Evolutionary conservation across 106 monocot genomes (phyloP).

Genomic region (Acorus gramineus): DNA sequence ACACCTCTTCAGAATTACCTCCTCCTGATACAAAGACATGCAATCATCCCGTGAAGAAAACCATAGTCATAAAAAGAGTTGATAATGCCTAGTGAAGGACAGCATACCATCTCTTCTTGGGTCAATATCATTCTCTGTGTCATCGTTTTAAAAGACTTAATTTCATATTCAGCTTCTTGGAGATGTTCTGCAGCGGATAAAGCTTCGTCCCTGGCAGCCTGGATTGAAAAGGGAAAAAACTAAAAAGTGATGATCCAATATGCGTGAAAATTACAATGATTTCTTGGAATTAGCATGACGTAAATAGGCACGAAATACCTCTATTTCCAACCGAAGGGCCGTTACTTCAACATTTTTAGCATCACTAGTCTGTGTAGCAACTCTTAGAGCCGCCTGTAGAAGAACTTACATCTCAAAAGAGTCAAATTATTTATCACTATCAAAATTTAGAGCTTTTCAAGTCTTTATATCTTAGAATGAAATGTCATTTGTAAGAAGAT

Average conservation of each 20-base stretch:
- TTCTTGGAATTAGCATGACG: background rate
- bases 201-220: conserved; percentile 28
- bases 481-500: too few relatives aligned
- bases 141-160: conserved; percentile 31
- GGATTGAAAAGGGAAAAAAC: conserved; percentile 1
- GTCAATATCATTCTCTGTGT: conserved; percentile 53
- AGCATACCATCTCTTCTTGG: conserved; percentile 56
- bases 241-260: background rate
- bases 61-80: background rate
- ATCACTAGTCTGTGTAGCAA: conserved; percentile 15
- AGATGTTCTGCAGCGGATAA: conserved; percentile 30
- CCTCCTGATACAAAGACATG: conserved; percentile 30
- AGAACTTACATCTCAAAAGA: conserved; percentile 6
- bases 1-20: conserved; percentile 77
- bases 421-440: background rate
- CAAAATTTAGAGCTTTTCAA: background rate
- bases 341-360: conserved; percentile 22
- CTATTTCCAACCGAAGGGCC: conserved; percentile 23
- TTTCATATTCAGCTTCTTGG: conserved; percentile 36
- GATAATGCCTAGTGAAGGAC: background rate
- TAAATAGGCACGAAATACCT: conserved; percentile 15
- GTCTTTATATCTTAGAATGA: too few relatives aligned
- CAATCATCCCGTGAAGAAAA: too few relatives aligned
- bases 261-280: background rate
- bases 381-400: conserved; percentile 17